Base-by-base conservation (phyloP, 2,329 filamentous ascomycete genomes). In the Colletotrichum zoysiae region DNA sequence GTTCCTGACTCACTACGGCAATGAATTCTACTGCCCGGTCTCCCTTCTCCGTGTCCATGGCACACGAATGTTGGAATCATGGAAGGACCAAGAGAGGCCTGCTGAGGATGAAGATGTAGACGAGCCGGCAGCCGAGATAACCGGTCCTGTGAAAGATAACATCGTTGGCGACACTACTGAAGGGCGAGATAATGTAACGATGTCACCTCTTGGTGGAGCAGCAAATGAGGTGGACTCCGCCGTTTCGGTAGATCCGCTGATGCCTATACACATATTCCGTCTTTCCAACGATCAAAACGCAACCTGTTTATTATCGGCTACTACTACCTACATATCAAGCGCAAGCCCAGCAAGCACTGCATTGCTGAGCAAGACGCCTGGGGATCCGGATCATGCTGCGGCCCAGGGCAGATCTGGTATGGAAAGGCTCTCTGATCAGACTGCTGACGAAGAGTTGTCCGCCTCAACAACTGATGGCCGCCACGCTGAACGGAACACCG, bases 11-110 rank as follows among this genome's bases (percentile, higher is more conserved):
- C 95, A 99, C 79, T 99, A 95, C 80, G 96, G 96, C 11, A 97
- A 95, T 76, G 96, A 99, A 79, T 99, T 93, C 80, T 99, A 97
- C 80, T 99, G 96, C 78, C 96, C 96, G 0, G 85, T 99, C 20
- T 98, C 95, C 72, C 83, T 99, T 23, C 85, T 99, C 65, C 90
- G 96, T 66, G 93, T 99, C 6, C 96, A 99, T 81, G 96, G 96
- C 8, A 97, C 95, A 0, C 96, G 97, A 85, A 93, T 99, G 91
- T 90, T 98, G 77, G 95, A 99, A 79, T 95, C 95, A 68, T 94
- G 93, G 84, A 94, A 95, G 78, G 93, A 97, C 67, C 91, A 93
- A 68, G 94, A 97, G 74, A 51, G 62, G 6, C 84, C 86, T 51
- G 84, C 87, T 20, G 88, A 89, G 67, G 88, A 91, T n/a, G 90